Evolutionary conservation across 2,329 filamentous ascomycete genomes (phyloP), one percentile per base, ranked within the genome.

Genomic region (Ascomycota sp.): DNA sequence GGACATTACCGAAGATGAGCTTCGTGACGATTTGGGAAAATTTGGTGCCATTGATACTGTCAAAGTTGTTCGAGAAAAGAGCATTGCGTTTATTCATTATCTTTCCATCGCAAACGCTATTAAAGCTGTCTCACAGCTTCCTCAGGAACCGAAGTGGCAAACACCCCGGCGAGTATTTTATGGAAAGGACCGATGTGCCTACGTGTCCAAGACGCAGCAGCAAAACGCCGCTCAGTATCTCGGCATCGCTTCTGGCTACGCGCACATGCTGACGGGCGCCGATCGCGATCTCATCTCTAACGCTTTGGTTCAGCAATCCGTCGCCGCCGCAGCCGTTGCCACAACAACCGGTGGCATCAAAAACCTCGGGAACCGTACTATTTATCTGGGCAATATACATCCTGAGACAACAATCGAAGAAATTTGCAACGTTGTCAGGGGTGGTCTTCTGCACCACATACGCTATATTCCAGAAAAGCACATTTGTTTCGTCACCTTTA

Each of bases 391-490:
- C 42, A 98, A 98, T 56, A 98, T 98, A 40, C 89, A 98, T 52
- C 89, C 89, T 0, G 89, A 98, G 59, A 98, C 89, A 2, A 95
- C 86, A 2, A 92, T 95, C 42, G 89, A 98, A 59, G 89, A 98
- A 59, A 98, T 98, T 50, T 98, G 89, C 67, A 98, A 98, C 47
- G 89, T 98, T 33, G 89, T 98, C 30, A 74, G 89, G 39, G 89
- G 89, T 34, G 89, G 89, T 43, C 68, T 98, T 39, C 65, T 98
- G 43, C 89, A 98, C 53, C 89, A 98, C 53, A 92, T 98, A 52
- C 82, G 89, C 42, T 98, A 95, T 57, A 98, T 98, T 43, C 89
- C 89, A 6, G 89, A 98, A 61, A 98, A 98, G 69, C 89, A 98
- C 57, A 98, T 98, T 43, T 98, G 89, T 64, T 98, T 98, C 48